These are phyloP conservation scores for Bullera alba DNA, from an alignment of 768 basidiomycete genomes.

Conservation along the genomic window DNA sequence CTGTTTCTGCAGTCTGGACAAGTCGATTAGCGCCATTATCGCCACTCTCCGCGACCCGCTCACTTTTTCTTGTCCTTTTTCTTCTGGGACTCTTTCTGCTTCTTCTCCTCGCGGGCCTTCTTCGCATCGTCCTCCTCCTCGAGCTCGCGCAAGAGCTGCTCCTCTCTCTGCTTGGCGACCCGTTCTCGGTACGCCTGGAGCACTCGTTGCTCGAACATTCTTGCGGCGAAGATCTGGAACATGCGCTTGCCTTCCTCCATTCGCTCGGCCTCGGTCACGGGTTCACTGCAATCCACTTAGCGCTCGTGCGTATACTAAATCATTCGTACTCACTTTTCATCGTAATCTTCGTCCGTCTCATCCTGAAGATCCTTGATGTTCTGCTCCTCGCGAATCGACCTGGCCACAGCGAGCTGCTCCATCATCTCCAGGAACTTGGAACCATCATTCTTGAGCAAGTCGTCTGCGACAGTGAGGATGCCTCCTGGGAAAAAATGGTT, in stretches of 20 bases:
- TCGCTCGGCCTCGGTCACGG: conserved; percentile 87
- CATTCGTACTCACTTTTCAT: conserved; percentile 48
- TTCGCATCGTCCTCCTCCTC: conserved; percentile 87
- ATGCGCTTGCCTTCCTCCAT: conserved; percentile 99
- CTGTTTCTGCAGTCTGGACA: conserved; percentile 72
- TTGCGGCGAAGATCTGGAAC: conserved; percentile 99
- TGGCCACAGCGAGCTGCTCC: conserved; percentile 92
- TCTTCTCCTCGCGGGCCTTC: conserved; percentile 84
- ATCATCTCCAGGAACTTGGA: conserved; percentile 99
- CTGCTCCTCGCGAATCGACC: conserved; percentile 82
- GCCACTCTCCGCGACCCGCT: conserved; percentile 20
- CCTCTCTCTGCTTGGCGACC: conserved; percentile 90
- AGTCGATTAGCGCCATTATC: not conserved
- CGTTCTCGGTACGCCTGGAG: conserved; percentile 93
- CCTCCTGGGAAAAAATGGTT: conserved; percentile 53
- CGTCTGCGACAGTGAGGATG: conserved; percentile 96
- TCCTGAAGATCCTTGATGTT: conserved; percentile 58
- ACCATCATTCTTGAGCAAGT: conserved; percentile 95
- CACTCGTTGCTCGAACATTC: conserved; percentile 99
- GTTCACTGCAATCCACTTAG: conserved; percentile 19
- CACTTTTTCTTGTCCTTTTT: conserved; percentile 99
- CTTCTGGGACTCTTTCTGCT: conserved; percentile 89
- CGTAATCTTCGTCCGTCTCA: conserved; percentile 58
- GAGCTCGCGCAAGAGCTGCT: conserved; percentile 84
- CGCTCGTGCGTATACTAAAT: not conserved